These are phyloP conservation scores for Echinochloa phyllopogon DNA, from an alignment of 176 grass and related monocot genomes.

Conservation along the genomic window DNA sequence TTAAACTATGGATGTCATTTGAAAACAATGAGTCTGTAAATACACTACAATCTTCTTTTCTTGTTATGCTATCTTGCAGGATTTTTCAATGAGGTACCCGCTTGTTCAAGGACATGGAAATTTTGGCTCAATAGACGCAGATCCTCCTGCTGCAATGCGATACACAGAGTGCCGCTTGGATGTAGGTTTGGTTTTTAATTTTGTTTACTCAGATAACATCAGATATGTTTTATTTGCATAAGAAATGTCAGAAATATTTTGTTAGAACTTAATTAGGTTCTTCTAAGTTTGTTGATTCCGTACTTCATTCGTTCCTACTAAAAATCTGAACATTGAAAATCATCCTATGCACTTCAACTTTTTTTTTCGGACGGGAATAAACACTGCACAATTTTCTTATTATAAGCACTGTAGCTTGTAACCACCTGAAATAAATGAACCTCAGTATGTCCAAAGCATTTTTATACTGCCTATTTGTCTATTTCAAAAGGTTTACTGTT, in stretches of 20 bases:
- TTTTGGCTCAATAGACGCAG: conserved; percentile 96
- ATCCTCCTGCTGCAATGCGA: conserved; percentile 97
- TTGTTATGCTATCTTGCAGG: conserved; percentile 56
- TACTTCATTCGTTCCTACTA: conserved; percentile 5
- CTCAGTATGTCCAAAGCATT: neutral
- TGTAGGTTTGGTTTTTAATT: conserved; percentile 64
- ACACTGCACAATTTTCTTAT: neutral
- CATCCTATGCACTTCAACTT: neutral
- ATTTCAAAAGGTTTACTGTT: neutral
- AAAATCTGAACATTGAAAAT: neutral
- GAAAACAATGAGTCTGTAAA: neutral
- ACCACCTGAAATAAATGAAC: neutral
- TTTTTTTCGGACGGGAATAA: neutral
- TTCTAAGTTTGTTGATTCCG: neutral
- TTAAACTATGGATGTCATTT: conserved; percentile 6
- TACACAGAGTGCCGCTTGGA: conserved; percentile 98
- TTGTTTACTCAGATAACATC: conserved; percentile 26
- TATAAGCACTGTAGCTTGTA: conserved; percentile 4
- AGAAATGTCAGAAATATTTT: neutral
- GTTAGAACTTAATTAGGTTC: conserved; percentile 4
- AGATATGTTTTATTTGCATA: neutral
- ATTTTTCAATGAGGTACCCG: conserved; percentile 89
- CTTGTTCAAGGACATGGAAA: conserved; percentile 97
- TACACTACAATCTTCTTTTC: conserved; percentile 32
- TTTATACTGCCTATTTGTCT: neutral